Evolutionary conservation across 2,329 filamentous ascomycete species (phyloP).

Genomic region (Pseudonectria foliicola): DNA sequence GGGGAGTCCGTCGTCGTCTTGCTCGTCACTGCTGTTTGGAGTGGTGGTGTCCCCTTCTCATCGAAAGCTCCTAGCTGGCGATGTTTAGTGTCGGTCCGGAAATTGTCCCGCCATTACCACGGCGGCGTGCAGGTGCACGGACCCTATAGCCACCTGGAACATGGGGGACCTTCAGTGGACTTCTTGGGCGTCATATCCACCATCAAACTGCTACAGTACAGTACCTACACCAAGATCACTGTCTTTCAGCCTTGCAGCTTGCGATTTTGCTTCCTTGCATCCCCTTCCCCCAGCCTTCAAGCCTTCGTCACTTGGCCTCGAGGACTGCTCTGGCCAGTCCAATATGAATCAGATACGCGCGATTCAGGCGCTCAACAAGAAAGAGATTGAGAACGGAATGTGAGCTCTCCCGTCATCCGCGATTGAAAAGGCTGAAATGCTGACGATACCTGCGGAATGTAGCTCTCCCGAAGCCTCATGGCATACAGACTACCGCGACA

Average conservation of each 20-base stretch:
- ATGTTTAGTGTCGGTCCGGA: slow-evolving; percentile 25
- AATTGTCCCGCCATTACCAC: slow-evolving; percentile 26
- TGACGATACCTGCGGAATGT: slow-evolving; percentile 17
- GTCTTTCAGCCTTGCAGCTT: slow-evolving; percentile 12
- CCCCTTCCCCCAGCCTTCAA: not conserved
- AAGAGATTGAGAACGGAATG: slow-evolving; percentile 85
- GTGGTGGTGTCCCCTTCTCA: slow-evolving; percentile 7
- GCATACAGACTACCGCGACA: slow-evolving; percentile 97
- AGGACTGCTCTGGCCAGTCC: too few species aligned
- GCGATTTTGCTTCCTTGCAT: slow-evolving; percentile 1
- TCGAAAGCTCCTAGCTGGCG: slow-evolving; percentile 2
- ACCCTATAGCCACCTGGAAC: slow-evolving; percentile 1
- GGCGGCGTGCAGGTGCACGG: slow-evolving; percentile 11
- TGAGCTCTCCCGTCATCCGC: slow-evolving; percentile 34
- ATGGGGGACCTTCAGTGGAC: slow-evolving; percentile 1
- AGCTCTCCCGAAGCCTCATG: slow-evolving; percentile 83
- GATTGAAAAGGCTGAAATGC: slow-evolving; percentile 3
- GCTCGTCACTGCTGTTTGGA: slow-evolving; percentile 9
- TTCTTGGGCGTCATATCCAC: too few species aligned
- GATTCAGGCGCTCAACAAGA: slow-evolving; percentile 88
- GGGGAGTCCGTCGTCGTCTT: too few species aligned
- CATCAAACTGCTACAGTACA: too few species aligned
- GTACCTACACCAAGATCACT: slow-evolving; percentile 7
- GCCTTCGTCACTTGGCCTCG: not conserved
- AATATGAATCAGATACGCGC: slow-evolving; percentile 90